phyloP scores from a whole-genome alignment of 2,329 filamentous ascomycete genomes.

The Venturiaceae sp. region DNA sequence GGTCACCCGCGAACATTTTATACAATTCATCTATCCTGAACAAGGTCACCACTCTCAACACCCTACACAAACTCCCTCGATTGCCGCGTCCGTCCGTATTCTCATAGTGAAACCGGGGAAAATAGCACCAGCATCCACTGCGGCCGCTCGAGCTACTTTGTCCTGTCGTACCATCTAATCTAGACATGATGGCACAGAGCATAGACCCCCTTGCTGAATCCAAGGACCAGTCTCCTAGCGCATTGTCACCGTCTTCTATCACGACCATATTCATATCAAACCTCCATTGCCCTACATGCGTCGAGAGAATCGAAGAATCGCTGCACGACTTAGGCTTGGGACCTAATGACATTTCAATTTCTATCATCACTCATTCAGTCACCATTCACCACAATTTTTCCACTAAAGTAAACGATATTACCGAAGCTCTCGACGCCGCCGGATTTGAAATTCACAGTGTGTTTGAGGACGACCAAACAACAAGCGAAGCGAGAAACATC shows the following conservation, averaged over 20 bases:
- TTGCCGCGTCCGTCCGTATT: not conserved
- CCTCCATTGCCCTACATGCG: constrained; percentile 70
- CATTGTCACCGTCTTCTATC: not conserved
- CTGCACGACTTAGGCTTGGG: constrained; percentile 39
- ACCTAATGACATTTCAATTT: constrained; percentile 53
- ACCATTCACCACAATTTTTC: constrained; percentile 45
- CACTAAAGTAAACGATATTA: constrained; percentile 30
- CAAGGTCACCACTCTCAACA: not conserved
- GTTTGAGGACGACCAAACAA: constrained; percentile 19
- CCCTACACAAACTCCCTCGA: not conserved
- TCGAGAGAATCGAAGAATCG: constrained; percentile 53
- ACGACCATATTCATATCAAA: constrained; percentile 49
- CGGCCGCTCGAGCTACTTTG: not conserved
- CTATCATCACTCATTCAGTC: constrained; percentile 61
- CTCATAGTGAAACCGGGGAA: not conserved
- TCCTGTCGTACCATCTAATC: not conserved
- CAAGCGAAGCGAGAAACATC: not conserved
- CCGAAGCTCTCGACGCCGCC: constrained; percentile 40
- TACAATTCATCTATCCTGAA: not conserved
- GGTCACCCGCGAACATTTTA: not conserved
- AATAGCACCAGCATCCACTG: not conserved
- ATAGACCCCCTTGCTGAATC: not conserved
- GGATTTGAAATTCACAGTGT: constrained; percentile 51
- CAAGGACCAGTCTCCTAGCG: not conserved
- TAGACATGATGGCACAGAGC: not conserved